A percentile compares a stretch with the other conserved stretches of the same genome.
These are phyloP conservation scores for Solanum chaucha DNA, from an alignment of 257 asterid genomes.

Conservation along the genomic window DNA sequence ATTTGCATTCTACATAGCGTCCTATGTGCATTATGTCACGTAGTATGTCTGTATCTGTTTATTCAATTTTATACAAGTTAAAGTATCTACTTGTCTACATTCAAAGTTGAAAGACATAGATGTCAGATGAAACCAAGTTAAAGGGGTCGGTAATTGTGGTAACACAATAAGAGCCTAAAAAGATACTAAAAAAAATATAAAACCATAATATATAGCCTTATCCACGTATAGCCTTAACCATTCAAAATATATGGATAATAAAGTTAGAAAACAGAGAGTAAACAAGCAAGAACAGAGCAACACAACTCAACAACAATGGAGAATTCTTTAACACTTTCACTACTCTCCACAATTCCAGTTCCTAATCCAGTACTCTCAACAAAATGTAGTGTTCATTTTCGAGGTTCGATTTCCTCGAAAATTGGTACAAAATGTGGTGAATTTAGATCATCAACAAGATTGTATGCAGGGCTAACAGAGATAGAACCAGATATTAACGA, in stretches of 20 bases:
- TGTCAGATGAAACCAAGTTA: too few species aligned
- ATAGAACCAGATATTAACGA: conserved; percentile 80
- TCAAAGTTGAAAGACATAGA: too few species aligned
- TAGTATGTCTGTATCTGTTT: too few species aligned
- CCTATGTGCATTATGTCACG: too few species aligned
- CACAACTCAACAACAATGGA: conserved; percentile 29
- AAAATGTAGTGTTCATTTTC: conserved; percentile 1
- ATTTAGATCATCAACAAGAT: conserved; percentile 30
- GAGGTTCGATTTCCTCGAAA: not conserved
- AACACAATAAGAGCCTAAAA: not conserved
- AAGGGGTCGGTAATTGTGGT: too few species aligned
- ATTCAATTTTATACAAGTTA: too few species aligned
- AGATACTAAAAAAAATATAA: not conserved
- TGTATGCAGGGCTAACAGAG: conserved; percentile 58
- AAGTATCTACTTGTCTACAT: too few species aligned
- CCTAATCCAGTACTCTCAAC: conserved; percentile 17
- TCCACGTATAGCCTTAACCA: not conserved
- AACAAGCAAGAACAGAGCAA: not conserved
- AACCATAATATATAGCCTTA: not conserved
- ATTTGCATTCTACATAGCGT: too few species aligned
- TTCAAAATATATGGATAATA: conserved; percentile 3
- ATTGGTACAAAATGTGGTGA: conserved; percentile 5
- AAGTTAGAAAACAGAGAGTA: not conserved
- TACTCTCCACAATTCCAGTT: conserved; percentile 22
- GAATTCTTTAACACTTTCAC: conserved; percentile 26